Base-by-base conservation (phyloP, 495 filamentous ascomycete genomes). In the Geoglossum glabrum region DNA sequence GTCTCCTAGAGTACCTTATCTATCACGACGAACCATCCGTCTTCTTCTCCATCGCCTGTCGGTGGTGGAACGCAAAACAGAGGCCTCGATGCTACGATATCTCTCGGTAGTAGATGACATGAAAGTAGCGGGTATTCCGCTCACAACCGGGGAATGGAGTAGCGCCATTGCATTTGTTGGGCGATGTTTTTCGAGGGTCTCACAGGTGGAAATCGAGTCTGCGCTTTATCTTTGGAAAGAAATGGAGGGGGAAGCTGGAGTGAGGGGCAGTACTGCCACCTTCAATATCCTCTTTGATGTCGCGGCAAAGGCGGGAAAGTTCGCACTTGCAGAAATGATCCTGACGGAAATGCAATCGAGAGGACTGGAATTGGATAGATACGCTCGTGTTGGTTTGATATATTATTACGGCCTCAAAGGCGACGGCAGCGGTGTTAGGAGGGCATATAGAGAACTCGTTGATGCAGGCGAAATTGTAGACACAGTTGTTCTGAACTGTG, bases 261-360 rank as follows among this genome's bases (percentile, higher is more conserved):
- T 88, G n/a, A 64, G 70, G 60, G 76, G 73, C 33, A 84, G 79
- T 61, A 72, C 76, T 33, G 81, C 85, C 11, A 90, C 90, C 1
- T 95, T 97, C 72, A 90, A 86, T 67, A 84, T 94, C 56, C 78
- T 98, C 30, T 95, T 95, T 61, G 86, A 95, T 64, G 76, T 86
- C 17, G 89, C 90, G 31, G 79, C 85, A 49, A 93, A 89, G 67
- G 80, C 88, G 1, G 81, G 83, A 23, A 90, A 92, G 62, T 90
- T 84, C 56, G 70, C 70, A 1, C 79, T 97, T 38, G 88, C 86
- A 0, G 84, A 95, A 62, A 85, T 86, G 69, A 76, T 97, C 13
- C 76, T 89, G 60, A 72, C 78, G 55, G 90, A 97, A 69, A 89
- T 95, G 81, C 68, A 73, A 27, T 72, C 64, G 9, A 83, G 92